A percentile compares a stretch with the other conserved stretches of the same genome.
Evolutionary conservation across 2,329 filamentous ascomycete species (phyloP).

Genomic region (Pyrenophora seminiperda): DNA sequence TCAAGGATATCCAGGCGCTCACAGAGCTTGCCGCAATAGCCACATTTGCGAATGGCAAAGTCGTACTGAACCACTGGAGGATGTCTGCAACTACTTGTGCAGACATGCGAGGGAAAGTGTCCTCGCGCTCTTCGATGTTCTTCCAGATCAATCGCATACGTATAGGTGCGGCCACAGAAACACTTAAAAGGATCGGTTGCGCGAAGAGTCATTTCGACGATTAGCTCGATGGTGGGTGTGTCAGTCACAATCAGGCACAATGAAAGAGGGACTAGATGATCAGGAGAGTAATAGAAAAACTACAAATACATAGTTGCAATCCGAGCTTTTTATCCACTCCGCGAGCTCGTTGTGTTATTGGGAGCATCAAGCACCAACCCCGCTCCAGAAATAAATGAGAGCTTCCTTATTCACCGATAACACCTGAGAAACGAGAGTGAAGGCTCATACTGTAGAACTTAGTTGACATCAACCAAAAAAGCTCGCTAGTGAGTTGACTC

Average conservation of each 20-base stretch:
- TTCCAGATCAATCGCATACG: conserved; percentile 10
- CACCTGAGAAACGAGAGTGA: neutral
- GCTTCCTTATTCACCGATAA: neutral
- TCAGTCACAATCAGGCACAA: no score
- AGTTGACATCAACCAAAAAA: neutral
- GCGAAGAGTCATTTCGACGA: conserved; percentile 1
- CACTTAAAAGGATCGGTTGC: conserved; percentile 1
- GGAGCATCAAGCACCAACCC: neutral
- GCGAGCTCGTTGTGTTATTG: neutral
- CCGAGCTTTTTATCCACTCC: neutral
- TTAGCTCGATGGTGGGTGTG: neutral
- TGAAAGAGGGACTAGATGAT: no score
- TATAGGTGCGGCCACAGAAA: conserved; percentile 13
- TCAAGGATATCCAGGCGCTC: conserved; percentile 14
- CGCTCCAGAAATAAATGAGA: neutral
- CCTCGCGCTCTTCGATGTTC: conserved; percentile 18
- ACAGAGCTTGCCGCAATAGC: conserved; percentile 13
- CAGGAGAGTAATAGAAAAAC: neutral
- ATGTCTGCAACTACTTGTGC: conserved; percentile 7
- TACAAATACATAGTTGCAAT: neutral
- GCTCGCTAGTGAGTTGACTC: no score
- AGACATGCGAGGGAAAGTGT: conserved; percentile 16
- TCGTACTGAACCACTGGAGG: conserved; percentile 6
- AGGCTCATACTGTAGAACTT: neutral
- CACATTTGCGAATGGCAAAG: conserved; percentile 6